Percentiles rank a stretch among this genome's conserved stretches.
phyloP scores from a whole-genome alignment of 768 basidiomycete species.

The Dioszegia aurantiaca region DNA sequence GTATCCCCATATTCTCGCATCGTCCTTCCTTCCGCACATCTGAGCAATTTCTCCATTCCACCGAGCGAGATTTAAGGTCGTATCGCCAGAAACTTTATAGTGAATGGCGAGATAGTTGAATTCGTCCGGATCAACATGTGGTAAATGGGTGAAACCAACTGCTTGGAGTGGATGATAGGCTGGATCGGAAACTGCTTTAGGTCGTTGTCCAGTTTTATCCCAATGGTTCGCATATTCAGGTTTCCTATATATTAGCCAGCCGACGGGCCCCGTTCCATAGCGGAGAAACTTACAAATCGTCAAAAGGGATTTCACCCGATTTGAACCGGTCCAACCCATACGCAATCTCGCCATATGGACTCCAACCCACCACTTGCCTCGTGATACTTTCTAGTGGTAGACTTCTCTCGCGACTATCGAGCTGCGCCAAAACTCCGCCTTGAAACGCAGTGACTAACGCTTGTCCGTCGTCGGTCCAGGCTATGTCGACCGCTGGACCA shows the following conservation, averaged over 20 bases:
- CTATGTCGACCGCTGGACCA: slow-evolving; percentile 37
- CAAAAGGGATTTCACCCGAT: slow-evolving; percentile 49
- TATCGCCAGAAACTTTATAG: slow-evolving; percentile 38
- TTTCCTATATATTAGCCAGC: slow-evolving; percentile 31
- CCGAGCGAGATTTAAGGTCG: slow-evolving; percentile 30
- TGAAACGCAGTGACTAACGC: slow-evolving; percentile 43
- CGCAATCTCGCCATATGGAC: slow-evolving; percentile 39
- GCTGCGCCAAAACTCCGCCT: slow-evolving; percentile 42
- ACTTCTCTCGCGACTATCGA: slow-evolving; percentile 29
- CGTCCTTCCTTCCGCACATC: slow-evolving; percentile 35
- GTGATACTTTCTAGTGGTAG: slow-evolving; percentile 44
- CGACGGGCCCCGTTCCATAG: background rate
- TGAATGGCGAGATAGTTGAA: slow-evolving; percentile 46
- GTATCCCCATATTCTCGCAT: slow-evolving; percentile 40
- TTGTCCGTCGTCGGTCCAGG: slow-evolving; percentile 34
- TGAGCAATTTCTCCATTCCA: slow-evolving; percentile 45
- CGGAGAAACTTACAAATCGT: slow-evolving; percentile 45
- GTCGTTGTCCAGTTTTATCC: slow-evolving; percentile 38
- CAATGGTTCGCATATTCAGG: slow-evolving; percentile 40
- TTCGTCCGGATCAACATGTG: slow-evolving; percentile 32
- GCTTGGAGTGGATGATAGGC: slow-evolving; percentile 46
- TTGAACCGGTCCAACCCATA: slow-evolving; percentile 45
- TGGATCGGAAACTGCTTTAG: slow-evolving; percentile 38
- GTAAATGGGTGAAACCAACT: slow-evolving; percentile 24
- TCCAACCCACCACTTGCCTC: slow-evolving; percentile 46